Evolutionary conservation across 768 basidiomycete genomes (phyloP), one percentile per base, ranked within the genome.

Genomic region (Amanita muscaria): DNA sequence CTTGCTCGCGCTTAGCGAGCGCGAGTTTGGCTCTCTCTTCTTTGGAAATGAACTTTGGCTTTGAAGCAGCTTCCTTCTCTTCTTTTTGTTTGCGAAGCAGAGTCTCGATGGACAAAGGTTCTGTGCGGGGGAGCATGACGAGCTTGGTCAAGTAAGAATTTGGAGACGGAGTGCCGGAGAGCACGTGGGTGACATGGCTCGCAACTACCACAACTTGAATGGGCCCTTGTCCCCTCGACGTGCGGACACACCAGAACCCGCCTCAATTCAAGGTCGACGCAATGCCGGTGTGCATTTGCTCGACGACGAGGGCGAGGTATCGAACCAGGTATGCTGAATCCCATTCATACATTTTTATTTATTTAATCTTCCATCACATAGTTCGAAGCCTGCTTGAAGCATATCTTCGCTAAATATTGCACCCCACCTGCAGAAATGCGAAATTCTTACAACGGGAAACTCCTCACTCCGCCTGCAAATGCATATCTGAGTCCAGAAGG

Each of bases 41-140:
- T 64, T 88, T 98, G 2, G 88, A 79, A 11, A 98, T 70, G 68
- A 98, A 98, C 63, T 80, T 94, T 27, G 94, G 94, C 92, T 90
- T 96, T 40, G 91, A 69, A 39, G 90, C 87, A 1, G 85, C 87
- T 49, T 96, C 91, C 56, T 84, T 90, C 59, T 94, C 92, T 29
- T 72, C 77, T 53, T 77, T 82, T 64, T 98, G 94, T 65, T 83
- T 87, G 53, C 85, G 79, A 19, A 98, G 70, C 48, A 97, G 66
- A 29, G 77, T 72, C 58, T 96, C 90, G 49, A 97, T 93, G 4
- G 91, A 94, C 31, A 96, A 67, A 1, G 93, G 93, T 58, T 83
- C 78, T 35, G 74, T 51, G 52, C 69, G 67, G 50, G 64, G 55
- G 52, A 72, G 56, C 71, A 82, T 80, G 49, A 39, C 35, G 22